Evolutionary conservation across 2,329 filamentous ascomycete species (phyloP).

Genomic region (Scortechinia acanthostroma): DNA sequence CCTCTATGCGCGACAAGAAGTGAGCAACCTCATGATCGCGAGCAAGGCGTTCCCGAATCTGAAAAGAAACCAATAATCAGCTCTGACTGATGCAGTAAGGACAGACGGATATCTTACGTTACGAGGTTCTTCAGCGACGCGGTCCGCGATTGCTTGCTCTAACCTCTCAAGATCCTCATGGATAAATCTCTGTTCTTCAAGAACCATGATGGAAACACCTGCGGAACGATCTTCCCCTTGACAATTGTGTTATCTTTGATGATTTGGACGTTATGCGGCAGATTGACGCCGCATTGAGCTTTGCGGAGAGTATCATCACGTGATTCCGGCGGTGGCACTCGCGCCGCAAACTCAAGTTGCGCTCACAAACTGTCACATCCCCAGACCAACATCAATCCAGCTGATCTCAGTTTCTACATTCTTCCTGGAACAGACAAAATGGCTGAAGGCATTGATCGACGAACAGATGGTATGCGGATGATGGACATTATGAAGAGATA

Average conservation of each 20-base stretch:
- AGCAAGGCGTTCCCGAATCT: slow-evolving; percentile 56
- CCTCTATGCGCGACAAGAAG: slow-evolving; percentile 53
- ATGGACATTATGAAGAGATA: neutral
- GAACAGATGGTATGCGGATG: slow-evolving; percentile 34
- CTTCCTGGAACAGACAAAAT: slow-evolving; percentile 30
- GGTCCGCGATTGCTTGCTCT: slow-evolving; percentile 60
- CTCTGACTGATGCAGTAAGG: neutral
- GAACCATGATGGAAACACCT: slow-evolving; percentile 30
- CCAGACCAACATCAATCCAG: too few species aligned
- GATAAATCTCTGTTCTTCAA: slow-evolving; percentile 60
- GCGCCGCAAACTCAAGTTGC: too few species aligned
- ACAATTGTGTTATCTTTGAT: too few species aligned
- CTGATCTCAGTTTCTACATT: too few species aligned
- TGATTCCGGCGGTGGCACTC: neutral
- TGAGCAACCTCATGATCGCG: slow-evolving; percentile 60
- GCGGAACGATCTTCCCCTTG: neutral
- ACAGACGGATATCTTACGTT: slow-evolving; percentile 34
- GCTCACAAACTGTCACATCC: too few species aligned
- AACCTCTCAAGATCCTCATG: slow-evolving; percentile 65
- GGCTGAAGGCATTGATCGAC: slow-evolving; percentile 63
- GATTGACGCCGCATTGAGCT: neutral
- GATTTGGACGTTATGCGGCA: neutral
- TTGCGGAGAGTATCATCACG: neutral
- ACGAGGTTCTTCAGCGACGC: slow-evolving; percentile 54
- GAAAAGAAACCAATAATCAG: neutral